Evolutionary conservation across 164 flowering plant genomes (phyloP).

Genomic region (Nelumbo lutea): DNA sequence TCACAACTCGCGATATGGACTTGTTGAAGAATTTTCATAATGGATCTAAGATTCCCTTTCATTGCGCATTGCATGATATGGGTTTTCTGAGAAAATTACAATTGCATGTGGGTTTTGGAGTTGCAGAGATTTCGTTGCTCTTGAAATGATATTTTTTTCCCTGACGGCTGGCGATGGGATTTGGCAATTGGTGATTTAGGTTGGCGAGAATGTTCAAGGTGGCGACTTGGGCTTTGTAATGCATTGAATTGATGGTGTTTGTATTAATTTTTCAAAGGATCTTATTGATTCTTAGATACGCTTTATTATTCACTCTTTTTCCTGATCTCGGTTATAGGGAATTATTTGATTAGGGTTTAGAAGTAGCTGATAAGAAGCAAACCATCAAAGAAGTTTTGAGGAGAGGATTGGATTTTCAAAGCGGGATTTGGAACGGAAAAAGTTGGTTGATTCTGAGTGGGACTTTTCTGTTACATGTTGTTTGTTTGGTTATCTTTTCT

Average conservation of each 20-base stretch:
- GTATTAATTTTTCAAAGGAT: no score
- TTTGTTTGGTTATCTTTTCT: slow-evolving; percentile 6
- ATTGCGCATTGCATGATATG: slow-evolving; percentile 6
- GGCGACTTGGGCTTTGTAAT: slow-evolving; percentile 14
- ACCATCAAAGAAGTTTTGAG: neutral
- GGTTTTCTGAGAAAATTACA: slow-evolving; percentile 18
- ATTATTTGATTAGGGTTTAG: slow-evolving; percentile 6
- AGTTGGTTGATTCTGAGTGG: slow-evolving; percentile 6
- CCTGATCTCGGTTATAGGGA: slow-evolving; percentile 5
- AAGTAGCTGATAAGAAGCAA: neutral
- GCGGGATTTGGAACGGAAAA: slow-evolving; percentile 3
- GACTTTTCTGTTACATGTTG: slow-evolving; percentile 6
- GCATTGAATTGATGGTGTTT: slow-evolving; percentile 1
- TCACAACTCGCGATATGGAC: slow-evolving; percentile 4
- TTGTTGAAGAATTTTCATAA: slow-evolving; percentile 7
- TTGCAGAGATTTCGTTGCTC: slow-evolving; percentile 10
- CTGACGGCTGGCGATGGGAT: slow-evolving; percentile 1
- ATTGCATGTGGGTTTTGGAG: slow-evolving; percentile 21
- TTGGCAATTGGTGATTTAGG: neutral
- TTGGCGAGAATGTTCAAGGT: neutral
- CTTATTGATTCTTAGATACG: no score
- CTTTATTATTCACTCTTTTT: slow-evolving; percentile 1
- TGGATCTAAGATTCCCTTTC: slow-evolving; percentile 7
- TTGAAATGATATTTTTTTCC: slow-evolving; percentile 8
- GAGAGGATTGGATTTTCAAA: slow-evolving; percentile 3